Conservation (phyloP, 306 rosid species). For the Lathyrus oleraceus region DNA sequence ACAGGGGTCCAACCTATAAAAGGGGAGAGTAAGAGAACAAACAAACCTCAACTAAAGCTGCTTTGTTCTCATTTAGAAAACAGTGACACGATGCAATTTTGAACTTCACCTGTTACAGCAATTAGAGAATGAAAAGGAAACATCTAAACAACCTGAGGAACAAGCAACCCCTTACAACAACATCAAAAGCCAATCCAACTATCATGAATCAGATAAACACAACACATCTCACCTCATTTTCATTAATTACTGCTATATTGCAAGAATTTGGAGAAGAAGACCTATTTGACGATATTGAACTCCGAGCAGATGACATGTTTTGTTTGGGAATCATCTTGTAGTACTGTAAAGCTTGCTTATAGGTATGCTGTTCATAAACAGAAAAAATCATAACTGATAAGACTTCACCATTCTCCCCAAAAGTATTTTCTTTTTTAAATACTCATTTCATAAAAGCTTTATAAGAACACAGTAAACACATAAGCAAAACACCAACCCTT, state of each 20-base stretch:
- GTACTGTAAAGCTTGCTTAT: constrained; percentile 86
- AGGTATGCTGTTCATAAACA: constrained; percentile 63
- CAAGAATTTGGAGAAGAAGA: constrained; percentile 88
- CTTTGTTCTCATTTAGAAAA: constrained; percentile 70
- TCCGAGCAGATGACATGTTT: constrained; percentile 58
- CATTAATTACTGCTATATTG: constrained; percentile 71
- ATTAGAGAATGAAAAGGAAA: constrained; percentile 25
- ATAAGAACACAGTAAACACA: background rate
- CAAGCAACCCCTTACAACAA: constrained; percentile 12
- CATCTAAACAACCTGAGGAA: constrained; percentile 8
- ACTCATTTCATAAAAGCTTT: constrained; percentile 19
- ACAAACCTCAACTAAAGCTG: constrained; percentile 94
- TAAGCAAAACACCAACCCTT: too few species aligned
- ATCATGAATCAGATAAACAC: constrained; percentile 29
- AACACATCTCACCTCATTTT: constrained; percentile 69
- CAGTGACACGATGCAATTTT: constrained; percentile 85
- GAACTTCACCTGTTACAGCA: constrained; percentile 76
- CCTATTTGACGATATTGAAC: constrained; percentile 70
- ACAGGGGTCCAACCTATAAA: background rate
- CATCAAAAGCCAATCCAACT: constrained; percentile 10
- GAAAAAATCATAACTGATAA: background rate
- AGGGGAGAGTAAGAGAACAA: constrained; percentile 25
- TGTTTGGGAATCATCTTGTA: constrained; percentile 79
- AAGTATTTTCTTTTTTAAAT: background rate
- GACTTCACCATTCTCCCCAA: constrained; percentile 21